phyloP scores from a whole-genome alignment of 805 yeast species.

The Komagataella kurtzmanii region DNA sequence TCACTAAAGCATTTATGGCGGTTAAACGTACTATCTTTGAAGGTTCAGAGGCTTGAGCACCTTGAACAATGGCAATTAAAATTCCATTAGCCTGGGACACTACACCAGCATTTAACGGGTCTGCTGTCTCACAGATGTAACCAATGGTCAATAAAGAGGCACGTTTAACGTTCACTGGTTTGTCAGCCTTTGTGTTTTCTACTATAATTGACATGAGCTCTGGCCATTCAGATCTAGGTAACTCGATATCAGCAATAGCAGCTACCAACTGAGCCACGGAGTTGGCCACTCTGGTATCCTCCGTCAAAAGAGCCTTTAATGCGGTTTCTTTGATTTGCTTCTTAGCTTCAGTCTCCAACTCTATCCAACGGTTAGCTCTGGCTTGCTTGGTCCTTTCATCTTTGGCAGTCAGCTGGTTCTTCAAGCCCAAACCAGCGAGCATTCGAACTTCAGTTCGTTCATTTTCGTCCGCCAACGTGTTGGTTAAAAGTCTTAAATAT shows the following conservation, averaged over 20 bases:
- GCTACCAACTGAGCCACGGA: constrained; percentile 91
- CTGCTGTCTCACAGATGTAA: constrained; percentile 90
- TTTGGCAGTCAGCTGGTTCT: constrained; percentile 81
- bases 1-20: constrained; percentile 84
- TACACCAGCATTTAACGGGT: constrained; percentile 66
- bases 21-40: constrained; percentile 67
- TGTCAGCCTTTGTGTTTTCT: constrained; percentile 70
- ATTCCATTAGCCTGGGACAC: constrained; percentile 83
- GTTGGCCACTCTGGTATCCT: constrained; percentile 69
- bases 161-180: constrained; percentile 69
- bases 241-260: constrained; percentile 91
- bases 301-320: constrained; percentile 46
- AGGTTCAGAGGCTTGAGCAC: constrained; percentile 78
- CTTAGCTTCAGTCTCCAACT: constrained; percentile 40
- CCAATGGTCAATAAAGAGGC: constrained; percentile 86
- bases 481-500: constrained; percentile 57
- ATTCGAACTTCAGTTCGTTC: constrained; percentile 73
- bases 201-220: constrained; percentile 75
- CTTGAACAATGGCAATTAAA: constrained; percentile 91
- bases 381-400: constrained; percentile 43
- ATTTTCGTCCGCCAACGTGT: constrained; percentile 52
- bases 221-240: constrained; percentile 82
- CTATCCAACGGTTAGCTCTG: constrained; percentile 66
- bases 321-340: constrained; percentile 53
- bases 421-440: constrained; percentile 79